Base-by-base conservation (phyloP, 371 early-diverging fungal genomes). In the Syncephalastrum monosporum region DNA sequence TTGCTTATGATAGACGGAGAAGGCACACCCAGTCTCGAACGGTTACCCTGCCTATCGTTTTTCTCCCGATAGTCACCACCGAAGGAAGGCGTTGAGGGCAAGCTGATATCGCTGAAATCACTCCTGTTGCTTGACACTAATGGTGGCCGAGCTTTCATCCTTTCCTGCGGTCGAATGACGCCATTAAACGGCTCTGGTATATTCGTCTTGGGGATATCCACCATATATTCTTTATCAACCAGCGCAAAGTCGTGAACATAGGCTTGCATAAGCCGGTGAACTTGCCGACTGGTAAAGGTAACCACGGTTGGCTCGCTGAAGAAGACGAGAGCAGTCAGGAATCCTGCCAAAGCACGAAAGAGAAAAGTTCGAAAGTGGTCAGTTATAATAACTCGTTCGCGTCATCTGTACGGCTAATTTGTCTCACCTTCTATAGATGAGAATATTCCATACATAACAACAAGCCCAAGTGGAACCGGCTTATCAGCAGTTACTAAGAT, bases 301-400 rank as follows among this genome's bases (percentile, higher is more conserved):
- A 25, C 47, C 33, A 71, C 58, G 10, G 59, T 50, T 3, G 71
- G 71, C 17, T 71, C 71, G 33, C 65, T 71, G 42, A 71, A 71
- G 49, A 71, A 71, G 3, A 71, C 47, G n/a, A 67, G 43, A 3
- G 63, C 43, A 4, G 61, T 56, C 25, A 71, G 57, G n/a, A 66
- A 50, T 1, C 71, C 71, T 61, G 56, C 42, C 27, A 7, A 41
- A 21, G 21, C 21, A 21, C 21, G 29, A 29, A 29, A 7, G 3
- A 6, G 3, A 1, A 29, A 6, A n/a, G n/a, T n/a, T 29, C 4
- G 6, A 3, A 29, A 7, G 3, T 29, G 29, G 19, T n/a, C 24
- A 21, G 42, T 53, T 14, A n/a, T n/a, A n/a, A n/a, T n/a, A 48
- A 19, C 16, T 17, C 13, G 17, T 19, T 4, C 3, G 25, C 3